These are phyloP conservation scores for Rhodotorula sp. DNA, from an alignment of 1,284 basidiomycete species.

Conservation along the genomic window DNA sequence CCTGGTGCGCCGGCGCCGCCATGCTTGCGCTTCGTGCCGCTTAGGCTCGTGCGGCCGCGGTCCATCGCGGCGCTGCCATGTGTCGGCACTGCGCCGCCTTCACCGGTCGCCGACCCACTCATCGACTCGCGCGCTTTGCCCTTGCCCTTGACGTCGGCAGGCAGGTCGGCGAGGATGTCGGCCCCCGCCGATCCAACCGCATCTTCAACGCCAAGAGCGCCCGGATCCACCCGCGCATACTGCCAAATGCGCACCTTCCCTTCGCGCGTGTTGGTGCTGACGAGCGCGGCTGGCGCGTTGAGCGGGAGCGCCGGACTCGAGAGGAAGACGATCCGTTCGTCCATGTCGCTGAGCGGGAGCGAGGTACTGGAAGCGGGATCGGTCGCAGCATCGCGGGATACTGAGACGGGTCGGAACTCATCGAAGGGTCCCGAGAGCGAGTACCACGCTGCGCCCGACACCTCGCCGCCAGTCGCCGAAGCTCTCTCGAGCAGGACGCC, in stretches of 20 bases:
- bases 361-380: not conserved
- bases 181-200: not conserved
- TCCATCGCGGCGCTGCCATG: not conserved
- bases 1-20: not conserved
- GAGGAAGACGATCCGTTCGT: slow-evolving; percentile 26
- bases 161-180: no score
- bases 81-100: no score
- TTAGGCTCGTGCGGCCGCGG: not conserved
- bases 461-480: not conserved
- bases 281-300: slow-evolving; percentile 7
- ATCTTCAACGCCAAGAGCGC: not conserved
- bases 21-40: slow-evolving; percentile 17
- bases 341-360: not conserved
- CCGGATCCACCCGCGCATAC: slow-evolving; percentile 5
- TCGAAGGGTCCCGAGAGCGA: slow-evolving; percentile 75
- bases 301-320: not conserved
- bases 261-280: slow-evolving; percentile 11
- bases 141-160: not conserved
- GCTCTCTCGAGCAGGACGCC: slow-evolving; percentile 35
- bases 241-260: slow-evolving; percentile 29
- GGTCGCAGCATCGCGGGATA: not conserved
- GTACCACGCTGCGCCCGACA: slow-evolving; percentile 61
- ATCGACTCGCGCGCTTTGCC: not conserved
- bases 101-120: no score
- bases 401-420: slow-evolving; percentile 59